Conservation (phyloP, 768 basidiomycete species). For the Russula abietina region DNA sequence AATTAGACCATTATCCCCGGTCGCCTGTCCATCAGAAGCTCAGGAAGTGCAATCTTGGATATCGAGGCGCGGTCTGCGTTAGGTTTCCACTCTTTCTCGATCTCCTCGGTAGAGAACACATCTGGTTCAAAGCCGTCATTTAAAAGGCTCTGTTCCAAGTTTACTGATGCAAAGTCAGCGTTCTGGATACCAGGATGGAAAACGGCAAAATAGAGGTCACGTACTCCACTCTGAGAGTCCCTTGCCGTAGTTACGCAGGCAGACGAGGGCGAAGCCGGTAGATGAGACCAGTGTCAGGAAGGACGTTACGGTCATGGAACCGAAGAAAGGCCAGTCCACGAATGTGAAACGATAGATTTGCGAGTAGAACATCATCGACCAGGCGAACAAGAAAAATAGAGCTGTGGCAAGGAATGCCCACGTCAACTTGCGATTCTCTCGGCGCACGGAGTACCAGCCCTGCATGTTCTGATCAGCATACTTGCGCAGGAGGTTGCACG, state of each 20-base stretch:
- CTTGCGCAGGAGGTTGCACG: background rate
- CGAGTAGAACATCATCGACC: conserved; percentile 29
- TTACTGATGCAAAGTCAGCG: conserved; percentile 14
- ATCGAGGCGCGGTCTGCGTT: conserved; percentile 20
- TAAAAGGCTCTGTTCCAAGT: conserved; percentile 3
- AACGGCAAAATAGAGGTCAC: conserved; percentile 26
- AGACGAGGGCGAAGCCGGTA: conserved; percentile 42
- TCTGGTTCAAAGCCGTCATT: conserved; percentile 17
- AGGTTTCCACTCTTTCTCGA: conserved; percentile 16
- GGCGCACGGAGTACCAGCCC: conserved; percentile 51
- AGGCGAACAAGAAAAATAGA: conserved; percentile 32
- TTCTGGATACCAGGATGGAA: background rate
- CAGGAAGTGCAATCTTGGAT: conserved; percentile 9
- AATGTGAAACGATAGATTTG: conserved; percentile 30
- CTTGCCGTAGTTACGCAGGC: conserved; percentile 47
- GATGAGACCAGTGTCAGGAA: conserved; percentile 35
- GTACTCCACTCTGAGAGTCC: conserved; percentile 52
- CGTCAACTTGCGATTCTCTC: conserved; percentile 41
- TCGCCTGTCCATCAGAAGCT: background rate
- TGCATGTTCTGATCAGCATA: conserved; percentile 21
- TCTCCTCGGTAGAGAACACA: conserved; percentile 3
- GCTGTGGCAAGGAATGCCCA: conserved; percentile 39
- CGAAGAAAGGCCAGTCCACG: conserved; percentile 46
- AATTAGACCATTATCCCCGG: background rate
- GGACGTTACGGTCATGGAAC: conserved; percentile 39